Evolutionary conservation across 306 rosid species (phyloP), one percentile per base, ranked within the genome.

Genomic region (Pterocarpus macrocarpus): DNA sequence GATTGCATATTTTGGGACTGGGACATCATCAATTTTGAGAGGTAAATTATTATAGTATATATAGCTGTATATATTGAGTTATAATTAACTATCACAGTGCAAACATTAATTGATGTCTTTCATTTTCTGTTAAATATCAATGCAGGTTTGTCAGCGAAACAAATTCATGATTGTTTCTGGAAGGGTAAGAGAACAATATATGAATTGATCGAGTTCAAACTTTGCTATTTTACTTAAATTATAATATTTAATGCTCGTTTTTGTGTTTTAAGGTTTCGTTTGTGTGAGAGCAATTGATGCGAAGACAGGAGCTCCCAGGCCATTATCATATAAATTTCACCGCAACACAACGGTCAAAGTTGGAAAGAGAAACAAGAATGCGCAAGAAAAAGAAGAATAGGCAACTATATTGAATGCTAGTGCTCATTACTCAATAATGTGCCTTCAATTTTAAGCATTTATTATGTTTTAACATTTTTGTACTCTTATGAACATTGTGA

Each of bases 271-370:
- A 93, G 92, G 94, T 5, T 86, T 34, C 38, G 43, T 90, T 43
- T 91, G 97, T 62, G 81, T 88, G 58, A 88, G 92, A 80, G 92
- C 89, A 68, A 82, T 84, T 16, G 84, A 91, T 9, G 61, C 72
- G 12, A 59, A 35, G 50, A 88, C 89, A 1, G 39, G 90, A 35
- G 34, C 35, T 39, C 85, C 94, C 0, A 73, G 55, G 17, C 86
- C 81, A 1, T 73, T 91, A 14, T 22, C 52, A 4, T 2, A 43
- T 1, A 53, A 50, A 50, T 81, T 89, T 34, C 97, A 91, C 65
- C 73, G 55, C 16, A 44, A 5, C 68, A 86, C 87, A 11, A 56
- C 84, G 0, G 15, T 7, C 4, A 74, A 45, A 4, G 13, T 35
- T 6, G 32, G 59, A 49, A 76, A 75, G 30, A 17, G 17, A 38